A percentile compares a stretch with the other conserved stretches of the same genome.
Evolutionary conservation across 805 yeast species (phyloP).

Genomic region (Kluyveromyces dobzhanskii): DNA sequence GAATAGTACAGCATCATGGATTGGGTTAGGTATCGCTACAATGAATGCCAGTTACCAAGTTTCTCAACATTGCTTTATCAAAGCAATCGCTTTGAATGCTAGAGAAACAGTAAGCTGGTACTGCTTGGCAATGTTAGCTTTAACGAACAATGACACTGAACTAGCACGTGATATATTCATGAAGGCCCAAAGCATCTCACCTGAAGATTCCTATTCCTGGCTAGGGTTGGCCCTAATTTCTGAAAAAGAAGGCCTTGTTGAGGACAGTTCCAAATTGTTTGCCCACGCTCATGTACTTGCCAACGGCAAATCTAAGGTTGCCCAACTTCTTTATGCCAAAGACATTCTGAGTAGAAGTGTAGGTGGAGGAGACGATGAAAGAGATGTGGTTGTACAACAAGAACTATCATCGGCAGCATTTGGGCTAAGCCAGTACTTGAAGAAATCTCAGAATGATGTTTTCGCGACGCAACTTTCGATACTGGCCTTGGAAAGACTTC

Average conservation of each 20-base stretch:
- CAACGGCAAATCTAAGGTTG: constrained; percentile 59
- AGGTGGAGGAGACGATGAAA: constrained; percentile 37
- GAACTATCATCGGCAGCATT: constrained; percentile 57
- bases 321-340: constrained; percentile 66
- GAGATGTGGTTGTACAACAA: constrained; percentile 52
- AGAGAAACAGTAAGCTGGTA: constrained; percentile 68
- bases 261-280: constrained; percentile 48
- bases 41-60: constrained; percentile 56
- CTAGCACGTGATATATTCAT: constrained; percentile 67
- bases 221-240: constrained; percentile 68
- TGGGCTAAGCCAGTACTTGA: constrained; percentile 60
- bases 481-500: constrained; percentile 59
- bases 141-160: constrained; percentile 56
- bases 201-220: constrained; percentile 74
- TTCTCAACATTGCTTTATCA: constrained; percentile 88
- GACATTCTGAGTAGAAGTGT: constrained; percentile 43
- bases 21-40: constrained; percentile 70
- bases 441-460: constrained; percentile 49
- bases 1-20: constrained; percentile 69
- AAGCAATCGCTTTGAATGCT: constrained; percentile 63
- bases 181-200: constrained; percentile 74
- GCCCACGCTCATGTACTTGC: constrained; percentile 76
- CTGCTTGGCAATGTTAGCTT: constrained; percentile 69
- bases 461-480: constrained; percentile 50
- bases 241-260: constrained; percentile 40